phyloP scores from a whole-genome alignment of 257 asterid species.

The Thymus mandschuricus region DNA sequence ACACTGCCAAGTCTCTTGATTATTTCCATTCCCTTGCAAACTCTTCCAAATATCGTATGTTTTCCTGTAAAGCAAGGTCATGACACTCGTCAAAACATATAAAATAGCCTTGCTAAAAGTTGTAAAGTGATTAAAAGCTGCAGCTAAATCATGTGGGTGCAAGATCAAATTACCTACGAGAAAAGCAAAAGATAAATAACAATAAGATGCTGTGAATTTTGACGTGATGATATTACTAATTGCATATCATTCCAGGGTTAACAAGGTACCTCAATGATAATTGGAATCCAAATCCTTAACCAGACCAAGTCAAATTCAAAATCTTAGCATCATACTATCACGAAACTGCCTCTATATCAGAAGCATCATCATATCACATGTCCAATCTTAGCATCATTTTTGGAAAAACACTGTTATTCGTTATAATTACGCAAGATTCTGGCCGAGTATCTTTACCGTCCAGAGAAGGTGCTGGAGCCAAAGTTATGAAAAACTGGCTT shows the following conservation, averaged over 20 bases:
- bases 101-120: not conserved
- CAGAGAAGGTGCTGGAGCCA: conserved; percentile 94
- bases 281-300: conserved; percentile 8
- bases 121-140: not conserved
- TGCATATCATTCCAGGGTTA: conserved; percentile 5
- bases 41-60: conserved; percentile 95
- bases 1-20: conserved; percentile 95
- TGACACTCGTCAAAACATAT: conserved; percentile 21
- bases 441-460: conserved; percentile 62
- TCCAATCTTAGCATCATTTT: not conserved
- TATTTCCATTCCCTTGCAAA: conserved; percentile 94
- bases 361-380: conserved; percentile 14
- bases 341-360: conserved; percentile 17
- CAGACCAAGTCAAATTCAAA: conserved; percentile 20
- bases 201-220: not conserved
- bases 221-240: not conserved
- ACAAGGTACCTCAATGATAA: conserved; percentile 2
- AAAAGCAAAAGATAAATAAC: not conserved
- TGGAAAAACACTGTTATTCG: not conserved
- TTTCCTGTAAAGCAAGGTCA: conserved; percentile 58
- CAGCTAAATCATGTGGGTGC: not conserved
- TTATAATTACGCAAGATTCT: not conserved
- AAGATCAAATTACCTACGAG: conserved; percentile 1
- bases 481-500: conserved; percentile 93
- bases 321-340: conserved; percentile 22